Evolutionary conservation across 441 rosid genomes (phyloP).

Genomic region (Gossypium davidsonii): DNA sequence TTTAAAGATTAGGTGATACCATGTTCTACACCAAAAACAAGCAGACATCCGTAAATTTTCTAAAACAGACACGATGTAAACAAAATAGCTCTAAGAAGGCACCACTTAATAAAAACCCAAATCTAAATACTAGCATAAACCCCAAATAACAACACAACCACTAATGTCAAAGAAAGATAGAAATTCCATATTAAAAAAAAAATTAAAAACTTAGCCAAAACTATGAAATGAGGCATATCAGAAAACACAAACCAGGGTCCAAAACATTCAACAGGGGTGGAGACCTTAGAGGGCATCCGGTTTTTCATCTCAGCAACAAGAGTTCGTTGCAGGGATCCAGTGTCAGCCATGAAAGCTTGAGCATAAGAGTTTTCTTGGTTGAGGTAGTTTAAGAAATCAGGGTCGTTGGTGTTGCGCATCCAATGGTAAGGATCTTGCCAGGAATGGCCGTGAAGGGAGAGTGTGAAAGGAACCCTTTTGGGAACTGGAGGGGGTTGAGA

Average conservation of each 20-base stretch:
- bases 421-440: slow-evolving; percentile 75
- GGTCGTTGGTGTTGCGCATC: slow-evolving; percentile 59
- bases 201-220: neutral
- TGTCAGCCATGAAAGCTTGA: slow-evolving; percentile 75
- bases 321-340: slow-evolving; percentile 37
- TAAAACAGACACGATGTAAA: neutral
- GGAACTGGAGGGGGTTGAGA: slow-evolving; percentile 45
- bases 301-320: slow-evolving; percentile 58
- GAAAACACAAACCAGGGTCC: slow-evolving; percentile 64
- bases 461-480: slow-evolving; percentile 49
- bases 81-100: neutral
- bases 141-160: neutral
- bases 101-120: neutral
- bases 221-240: neutral
- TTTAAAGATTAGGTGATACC: neutral
- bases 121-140: neutral
- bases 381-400: slow-evolving; percentile 50
- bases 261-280: slow-evolving; percentile 74
- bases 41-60: neutral
- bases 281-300: slow-evolving; percentile 48
- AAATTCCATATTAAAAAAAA: neutral
- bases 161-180: neutral
- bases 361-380: slow-evolving; percentile 63
- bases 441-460: slow-evolving; percentile 50
- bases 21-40: neutral